A percentile compares a stretch with the other conserved stretches of the same genome.
phyloP scores from a whole-genome alignment of 768 basidiomycete species.

The Gymnopilus junonius region DNA sequence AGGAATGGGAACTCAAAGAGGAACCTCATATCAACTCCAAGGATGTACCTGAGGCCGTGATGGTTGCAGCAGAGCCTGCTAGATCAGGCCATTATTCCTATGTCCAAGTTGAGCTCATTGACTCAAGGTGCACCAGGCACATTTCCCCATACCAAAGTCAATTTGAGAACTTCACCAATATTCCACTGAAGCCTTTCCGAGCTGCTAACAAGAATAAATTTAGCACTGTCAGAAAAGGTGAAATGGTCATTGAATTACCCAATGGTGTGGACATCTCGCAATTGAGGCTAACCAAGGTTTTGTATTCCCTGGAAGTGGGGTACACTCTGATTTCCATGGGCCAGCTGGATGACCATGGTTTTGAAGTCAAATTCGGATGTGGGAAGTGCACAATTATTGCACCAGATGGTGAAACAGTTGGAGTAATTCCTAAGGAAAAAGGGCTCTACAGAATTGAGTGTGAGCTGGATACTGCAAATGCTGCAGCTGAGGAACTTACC shows the following conservation, averaged over 20 bases:
- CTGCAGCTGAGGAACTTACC: slow-evolving; percentile 25
- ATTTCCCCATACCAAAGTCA: slow-evolving; percentile 32
- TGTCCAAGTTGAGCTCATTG: slow-evolving; percentile 22
- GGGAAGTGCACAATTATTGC: slow-evolving; percentile 36
- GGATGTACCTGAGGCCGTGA: not conserved
- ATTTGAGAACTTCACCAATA: slow-evolving; percentile 27
- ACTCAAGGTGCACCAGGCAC: slow-evolving; percentile 35
- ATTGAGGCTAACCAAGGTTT: slow-evolving; percentile 35
- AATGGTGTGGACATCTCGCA: slow-evolving; percentile 31
- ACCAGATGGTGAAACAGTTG: slow-evolving; percentile 28
- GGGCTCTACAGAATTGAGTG: slow-evolving; percentile 32
- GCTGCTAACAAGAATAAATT: slow-evolving; percentile 39
- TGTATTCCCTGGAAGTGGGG: slow-evolving; percentile 41
- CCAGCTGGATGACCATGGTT: slow-evolving; percentile 36
- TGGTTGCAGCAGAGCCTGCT: not conserved
- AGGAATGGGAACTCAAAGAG: not conserved
- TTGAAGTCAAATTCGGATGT: slow-evolving; percentile 29
- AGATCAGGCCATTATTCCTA: not conserved
- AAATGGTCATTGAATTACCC: slow-evolving; percentile 36
- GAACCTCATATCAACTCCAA: not conserved
- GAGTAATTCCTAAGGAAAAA: slow-evolving; percentile 23
- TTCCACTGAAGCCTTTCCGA: slow-evolving; percentile 26
- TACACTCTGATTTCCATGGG: slow-evolving; percentile 44
- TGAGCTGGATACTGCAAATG: slow-evolving; percentile 21
- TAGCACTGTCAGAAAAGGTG: slow-evolving; percentile 31